Evolutionary conservation across 495 filamentous ascomycete genomes (phyloP).

Genomic region (Darksidea phi): DNA sequence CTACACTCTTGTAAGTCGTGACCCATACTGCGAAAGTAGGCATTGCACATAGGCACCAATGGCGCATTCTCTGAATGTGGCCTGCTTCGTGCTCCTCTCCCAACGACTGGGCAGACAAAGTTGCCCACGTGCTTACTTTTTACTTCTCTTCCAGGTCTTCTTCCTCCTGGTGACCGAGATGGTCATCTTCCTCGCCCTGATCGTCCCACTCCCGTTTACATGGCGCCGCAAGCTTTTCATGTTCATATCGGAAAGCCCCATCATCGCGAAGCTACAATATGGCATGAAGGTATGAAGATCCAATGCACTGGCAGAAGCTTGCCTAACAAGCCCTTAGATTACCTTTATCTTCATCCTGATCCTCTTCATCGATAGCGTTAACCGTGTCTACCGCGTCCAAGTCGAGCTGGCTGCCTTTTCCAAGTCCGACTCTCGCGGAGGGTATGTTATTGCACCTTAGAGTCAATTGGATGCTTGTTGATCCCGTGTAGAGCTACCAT

Average conservation of each 20-base stretch:
- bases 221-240: slow-evolving; percentile 85
- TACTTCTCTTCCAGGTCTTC: slow-evolving; percentile 68
- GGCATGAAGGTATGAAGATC: slow-evolving; percentile 64
- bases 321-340: slow-evolving; percentile 60
- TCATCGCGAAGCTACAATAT: slow-evolving; percentile 78
- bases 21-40: neutral
- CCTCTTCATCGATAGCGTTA: slow-evolving; percentile 97
- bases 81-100: too few relatives aligned
- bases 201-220: slow-evolving; percentile 86
- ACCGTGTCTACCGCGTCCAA: slow-evolving; percentile 96
- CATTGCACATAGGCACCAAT: neutral
- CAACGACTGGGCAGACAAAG: neutral
- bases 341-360: slow-evolving; percentile 98
- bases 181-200: slow-evolving; percentile 84
- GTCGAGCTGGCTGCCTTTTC: slow-evolving; percentile 69
- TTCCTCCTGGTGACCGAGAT: slow-evolving; percentile 90
- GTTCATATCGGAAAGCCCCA: slow-evolving; percentile 85
- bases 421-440: slow-evolving; percentile 52
- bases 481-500: slow-evolving; percentile 52
- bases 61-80: neutral
- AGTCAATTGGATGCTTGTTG: slow-evolving; percentile 30
- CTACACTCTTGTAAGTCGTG: slow-evolving; percentile 82
- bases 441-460: slow-evolving; percentile 43
- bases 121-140: slow-evolving; percentile 31
- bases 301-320: neutral